A percentile compares a stretch with the other conserved stretches of the same genome.
Evolutionary conservation across 805 yeast species (phyloP).

Genomic region (Ogataea nakhonphanomensis): DNA sequence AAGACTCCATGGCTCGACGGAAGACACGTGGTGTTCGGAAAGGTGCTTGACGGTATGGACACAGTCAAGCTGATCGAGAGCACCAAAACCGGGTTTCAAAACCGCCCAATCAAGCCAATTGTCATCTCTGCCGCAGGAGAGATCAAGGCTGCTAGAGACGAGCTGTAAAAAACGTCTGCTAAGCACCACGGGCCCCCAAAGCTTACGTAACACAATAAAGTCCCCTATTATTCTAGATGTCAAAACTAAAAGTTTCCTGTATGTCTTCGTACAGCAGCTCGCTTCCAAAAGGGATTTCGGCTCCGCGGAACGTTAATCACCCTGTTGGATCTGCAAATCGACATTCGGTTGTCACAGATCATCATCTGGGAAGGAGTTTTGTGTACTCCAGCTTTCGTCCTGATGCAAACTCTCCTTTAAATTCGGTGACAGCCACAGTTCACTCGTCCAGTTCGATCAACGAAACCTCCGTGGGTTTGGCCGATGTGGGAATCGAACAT

Average conservation of each 20-base stretch:
- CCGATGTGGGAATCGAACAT: constrained; percentile 49
- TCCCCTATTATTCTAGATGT: not conserved
- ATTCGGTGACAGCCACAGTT: constrained; percentile 39
- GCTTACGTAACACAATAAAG: constrained; percentile 4
- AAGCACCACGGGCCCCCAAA: not conserved
- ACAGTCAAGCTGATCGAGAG: constrained; percentile 71
- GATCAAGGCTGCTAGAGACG: constrained; percentile 35
- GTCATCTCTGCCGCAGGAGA: constrained; percentile 72
- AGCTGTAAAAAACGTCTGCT: constrained; percentile 5
- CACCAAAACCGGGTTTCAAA: constrained; percentile 66
- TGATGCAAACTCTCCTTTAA: constrained; percentile 15
- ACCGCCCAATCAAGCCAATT: constrained; percentile 66
- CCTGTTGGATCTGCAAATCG: constrained; percentile 10
- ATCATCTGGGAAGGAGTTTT: constrained; percentile 40
- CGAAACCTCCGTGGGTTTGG: constrained; percentile 55
- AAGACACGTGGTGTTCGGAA: constrained; percentile 94
- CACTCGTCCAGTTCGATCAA: constrained; percentile 49
- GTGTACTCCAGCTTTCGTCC: constrained; percentile 34
- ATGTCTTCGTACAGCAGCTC: constrained; percentile 20
- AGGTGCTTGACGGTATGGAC: constrained; percentile 85
- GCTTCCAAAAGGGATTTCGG: constrained; percentile 20
- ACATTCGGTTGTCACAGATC: constrained; percentile 25
- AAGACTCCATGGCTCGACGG: constrained; percentile 91
- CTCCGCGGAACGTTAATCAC: constrained; percentile 10
- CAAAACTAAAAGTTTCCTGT: not conserved